Evolutionary conservation across 2,329 filamentous ascomycete genomes (phyloP), one percentile per base, ranked within the genome.

Genomic region (Metarhizium rileyi): DNA sequence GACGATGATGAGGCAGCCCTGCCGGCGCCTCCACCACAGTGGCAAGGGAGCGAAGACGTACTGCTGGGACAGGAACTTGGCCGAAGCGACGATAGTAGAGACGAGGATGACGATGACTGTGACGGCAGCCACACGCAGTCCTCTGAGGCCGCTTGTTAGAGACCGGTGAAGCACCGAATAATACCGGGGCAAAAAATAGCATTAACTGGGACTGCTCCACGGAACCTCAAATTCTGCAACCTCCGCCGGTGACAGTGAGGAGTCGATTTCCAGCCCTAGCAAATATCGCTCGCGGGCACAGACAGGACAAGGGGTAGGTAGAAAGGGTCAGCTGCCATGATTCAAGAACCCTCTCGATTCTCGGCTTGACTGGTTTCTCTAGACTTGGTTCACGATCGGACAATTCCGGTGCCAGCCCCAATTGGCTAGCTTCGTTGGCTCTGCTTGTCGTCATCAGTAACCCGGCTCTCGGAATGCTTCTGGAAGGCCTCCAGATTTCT

Each of bases 1-100:
- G 78, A 85, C 47, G 77, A 80, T 42, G 81, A 84, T 57, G 82
- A 84, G 50, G 75, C 77, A 49, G 73, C 76, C 46, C 68, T 82
- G 57, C 79, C 80, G 10, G 69, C 68, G 3, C 76, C 75, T 64
- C 80, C 80, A n/a, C 78, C 79, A 8, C 80, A 84, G 61, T 83
- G 79, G 78, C 80, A 84, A 64, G 81, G 80, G 20, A 84, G 80
- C 56, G 80, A 84, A 58, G 81, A 84, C 58, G 67, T 83, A 42
- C 66, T 84, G 33, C 67, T 82, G 4, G 74, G 74, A 45, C 70
- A 71, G 42, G 63, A 68, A 9, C 64, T 73, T 46, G 70, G 69
- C 25, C 65, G 67, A 44, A 70, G 67, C 50, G 66, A 70, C 47
- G 66, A 66, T 47, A 63, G 56, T 38, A 52, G 54, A 26, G 50